phyloP scores from a whole-genome alignment of 441 rosid genomes.

The Jatropha multifida region DNA sequence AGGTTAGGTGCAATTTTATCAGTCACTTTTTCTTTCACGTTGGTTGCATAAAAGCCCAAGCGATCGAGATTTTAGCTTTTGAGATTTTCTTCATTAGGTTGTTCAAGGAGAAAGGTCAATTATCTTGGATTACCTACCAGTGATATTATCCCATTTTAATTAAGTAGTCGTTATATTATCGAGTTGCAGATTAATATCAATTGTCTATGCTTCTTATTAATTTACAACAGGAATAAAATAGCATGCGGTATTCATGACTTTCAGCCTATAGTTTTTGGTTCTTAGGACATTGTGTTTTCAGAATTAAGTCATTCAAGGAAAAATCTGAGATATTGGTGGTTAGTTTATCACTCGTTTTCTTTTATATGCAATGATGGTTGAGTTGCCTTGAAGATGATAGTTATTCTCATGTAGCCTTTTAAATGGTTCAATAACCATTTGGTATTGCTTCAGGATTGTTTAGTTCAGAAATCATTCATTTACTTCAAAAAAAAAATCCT shows the following conservation, averaged over 20 bases:
- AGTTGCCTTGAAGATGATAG: background rate
- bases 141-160: background rate
- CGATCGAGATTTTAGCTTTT: background rate
- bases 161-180: background rate
- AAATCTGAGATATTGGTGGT: background rate
- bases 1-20: conserved; percentile 41
- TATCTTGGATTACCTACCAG: background rate
- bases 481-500: background rate
- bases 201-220: background rate
- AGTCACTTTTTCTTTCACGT: background rate
- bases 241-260: background rate
- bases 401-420: background rate
- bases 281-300: background rate
- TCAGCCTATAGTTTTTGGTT: background rate
- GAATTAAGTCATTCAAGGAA: background rate
- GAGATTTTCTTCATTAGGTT: background rate
- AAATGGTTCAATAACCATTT: background rate
- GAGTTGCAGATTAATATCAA: background rate
- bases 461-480: background rate
- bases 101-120: background rate
- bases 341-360: background rate
- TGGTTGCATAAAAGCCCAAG: background rate
- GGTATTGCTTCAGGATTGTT: background rate
- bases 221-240: background rate
- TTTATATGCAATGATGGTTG: background rate